A percentile compares a stretch with the other conserved stretches of the same genome.
Conservation (phyloP, 805 yeast genomes). For the Ogataea dorogensis region DNA sequence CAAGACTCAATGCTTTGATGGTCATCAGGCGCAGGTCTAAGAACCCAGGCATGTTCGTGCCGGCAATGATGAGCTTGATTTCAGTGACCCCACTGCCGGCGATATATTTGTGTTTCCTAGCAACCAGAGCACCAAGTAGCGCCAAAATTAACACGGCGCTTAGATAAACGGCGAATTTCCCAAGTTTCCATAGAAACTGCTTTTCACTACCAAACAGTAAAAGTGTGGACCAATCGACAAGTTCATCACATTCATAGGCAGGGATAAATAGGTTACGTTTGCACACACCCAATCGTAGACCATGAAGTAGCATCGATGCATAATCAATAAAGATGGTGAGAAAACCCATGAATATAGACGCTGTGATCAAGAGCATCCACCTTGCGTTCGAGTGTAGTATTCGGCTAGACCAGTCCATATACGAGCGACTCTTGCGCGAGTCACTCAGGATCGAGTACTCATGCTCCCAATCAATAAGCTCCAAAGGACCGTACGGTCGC, state of each 20-base stretch:
- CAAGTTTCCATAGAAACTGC: constrained; percentile 18
- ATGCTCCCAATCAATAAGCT: constrained; percentile 52
- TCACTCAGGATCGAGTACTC: constrained; percentile 34
- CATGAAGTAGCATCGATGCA: constrained; percentile 48
- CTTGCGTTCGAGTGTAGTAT: constrained; percentile 31
- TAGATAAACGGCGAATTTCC: constrained; percentile 38
- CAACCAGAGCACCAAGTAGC: constrained; percentile 35
- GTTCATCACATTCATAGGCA: constrained; percentile 34
- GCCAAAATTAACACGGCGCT: constrained; percentile 41
- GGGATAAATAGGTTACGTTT: constrained; percentile 28
- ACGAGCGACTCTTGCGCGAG: constrained; percentile 11
- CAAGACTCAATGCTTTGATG: constrained; percentile 55
- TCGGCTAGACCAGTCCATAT: constrained; percentile 5
- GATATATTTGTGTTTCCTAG: constrained; percentile 37
- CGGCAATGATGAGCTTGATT: constrained; percentile 64
- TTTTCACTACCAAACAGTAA: constrained; percentile 29
- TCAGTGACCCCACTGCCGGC: constrained; percentile 71
- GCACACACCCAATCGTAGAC: constrained; percentile 54
- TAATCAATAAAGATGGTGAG: constrained; percentile 50
- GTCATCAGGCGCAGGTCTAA: constrained; percentile 52
- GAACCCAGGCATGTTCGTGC: constrained; percentile 54
- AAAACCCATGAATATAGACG: constrained; percentile 48
- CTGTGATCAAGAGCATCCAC: constrained; percentile 48
- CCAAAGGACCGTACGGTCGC: constrained; percentile 37
- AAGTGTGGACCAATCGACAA: constrained; percentile 36